Conservation (phyloP, 2,329 filamentous ascomycete species). For the Dactylonectria estremocensis region DNA sequence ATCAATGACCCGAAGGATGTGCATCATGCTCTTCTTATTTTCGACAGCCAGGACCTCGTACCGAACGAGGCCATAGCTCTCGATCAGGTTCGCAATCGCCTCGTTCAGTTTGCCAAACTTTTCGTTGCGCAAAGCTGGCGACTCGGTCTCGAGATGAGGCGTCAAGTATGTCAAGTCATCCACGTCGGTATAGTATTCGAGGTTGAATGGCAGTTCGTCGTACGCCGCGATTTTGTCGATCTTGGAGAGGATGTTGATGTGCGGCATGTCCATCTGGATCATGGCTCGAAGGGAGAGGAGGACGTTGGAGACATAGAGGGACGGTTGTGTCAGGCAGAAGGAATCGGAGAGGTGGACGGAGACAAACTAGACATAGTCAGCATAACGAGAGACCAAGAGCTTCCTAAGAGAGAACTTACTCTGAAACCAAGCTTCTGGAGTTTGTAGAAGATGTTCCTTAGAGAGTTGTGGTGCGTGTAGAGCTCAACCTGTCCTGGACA, state of each 20-base stretch:
- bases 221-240: slow-evolving; percentile 94
- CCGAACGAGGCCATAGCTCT: slow-evolving; percentile 89
- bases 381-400: not conserved
- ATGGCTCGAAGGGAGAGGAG: slow-evolving; percentile 95
- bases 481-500: slow-evolving; percentile 98
- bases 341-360: slow-evolving; percentile 95
- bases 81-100: slow-evolving; percentile 88
- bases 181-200: slow-evolving; percentile 98
- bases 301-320: slow-evolving; percentile 94
- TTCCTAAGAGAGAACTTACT: slow-evolving; percentile 68
- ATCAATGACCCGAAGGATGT: slow-evolving; percentile 89
- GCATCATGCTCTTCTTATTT: slow-evolving; percentile 98
- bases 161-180: slow-evolving; percentile 91
- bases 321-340: slow-evolving; percentile 92
- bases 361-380: slow-evolving; percentile 76
- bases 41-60: slow-evolving; percentile 97
- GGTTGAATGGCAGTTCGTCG: slow-evolving; percentile 90
- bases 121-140: slow-evolving; percentile 75
- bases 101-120: slow-evolving; percentile 91
- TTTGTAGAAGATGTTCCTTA: slow-evolving; percentile 92
- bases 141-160: slow-evolving; percentile 85
- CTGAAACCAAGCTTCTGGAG: slow-evolving; percentile 93
- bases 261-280: slow-evolving; percentile 97
- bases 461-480: slow-evolving; percentile 93
- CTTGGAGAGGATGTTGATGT: slow-evolving; percentile 96